These are phyloP conservation scores for Zizania latifolia DNA, from an alignment of 176 grass and related monocot species.

Conservation along the genomic window DNA sequence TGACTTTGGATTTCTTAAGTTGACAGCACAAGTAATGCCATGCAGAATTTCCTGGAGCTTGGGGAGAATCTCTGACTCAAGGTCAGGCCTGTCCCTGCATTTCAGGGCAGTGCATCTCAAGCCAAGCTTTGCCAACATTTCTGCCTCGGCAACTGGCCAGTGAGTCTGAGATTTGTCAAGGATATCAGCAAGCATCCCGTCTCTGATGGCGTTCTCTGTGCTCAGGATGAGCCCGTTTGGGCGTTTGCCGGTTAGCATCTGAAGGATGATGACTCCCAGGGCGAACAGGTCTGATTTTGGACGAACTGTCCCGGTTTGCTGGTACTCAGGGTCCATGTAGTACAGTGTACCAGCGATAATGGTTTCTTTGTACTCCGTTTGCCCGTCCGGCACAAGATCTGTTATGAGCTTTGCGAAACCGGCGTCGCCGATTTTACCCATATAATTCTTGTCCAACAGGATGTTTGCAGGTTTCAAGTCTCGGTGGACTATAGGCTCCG, in stretches of 20 bases:
- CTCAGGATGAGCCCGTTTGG: slow-evolving; percentile 56
- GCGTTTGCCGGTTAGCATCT: slow-evolving; percentile 56
- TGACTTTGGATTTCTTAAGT: slow-evolving; percentile 12
- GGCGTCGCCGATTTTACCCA: slow-evolving; percentile 78
- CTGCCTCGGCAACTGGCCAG: slow-evolving; percentile 55
- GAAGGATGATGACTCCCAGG: slow-evolving; percentile 60
- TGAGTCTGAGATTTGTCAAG: slow-evolving; percentile 52
- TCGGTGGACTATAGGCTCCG: slow-evolving; percentile 78
- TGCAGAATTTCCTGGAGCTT: slow-evolving; percentile 55
- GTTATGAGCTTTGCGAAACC: slow-evolving; percentile 78
- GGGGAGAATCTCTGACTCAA: slow-evolving; percentile 59
- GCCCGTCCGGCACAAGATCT: slow-evolving; percentile 66
- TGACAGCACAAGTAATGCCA: slow-evolving; percentile 31
- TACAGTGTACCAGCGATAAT: slow-evolving; percentile 66
- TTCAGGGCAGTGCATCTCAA: slow-evolving; percentile 53
- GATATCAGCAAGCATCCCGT: slow-evolving; percentile 22
- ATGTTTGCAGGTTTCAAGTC: slow-evolving; percentile 91
- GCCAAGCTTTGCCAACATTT: slow-evolving; percentile 65
- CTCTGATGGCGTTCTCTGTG: slow-evolving; percentile 42
- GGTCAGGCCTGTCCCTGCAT: slow-evolving; percentile 82
- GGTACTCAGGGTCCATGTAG: slow-evolving; percentile 98
- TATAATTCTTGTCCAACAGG: slow-evolving; percentile 62
- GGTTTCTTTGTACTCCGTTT: slow-evolving; percentile 84
- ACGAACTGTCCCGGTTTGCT: slow-evolving; percentile 75
- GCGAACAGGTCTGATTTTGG: slow-evolving; percentile 81